phyloP scores from a whole-genome alignment of 192 early-diverging fungal species.

The Chytriomyces sp. region DNA sequence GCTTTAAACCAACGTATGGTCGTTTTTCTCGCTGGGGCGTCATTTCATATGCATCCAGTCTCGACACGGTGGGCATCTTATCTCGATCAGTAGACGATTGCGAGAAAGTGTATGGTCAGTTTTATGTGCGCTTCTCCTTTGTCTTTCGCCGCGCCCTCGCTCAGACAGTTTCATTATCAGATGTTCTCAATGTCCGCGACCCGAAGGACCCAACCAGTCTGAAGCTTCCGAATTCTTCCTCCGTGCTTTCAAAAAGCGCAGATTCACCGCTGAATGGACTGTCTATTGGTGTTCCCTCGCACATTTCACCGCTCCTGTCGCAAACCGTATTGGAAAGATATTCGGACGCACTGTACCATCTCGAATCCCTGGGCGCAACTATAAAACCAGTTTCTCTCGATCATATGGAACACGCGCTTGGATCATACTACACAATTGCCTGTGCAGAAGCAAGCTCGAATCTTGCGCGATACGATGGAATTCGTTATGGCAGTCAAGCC shows the following conservation, averaged over 20 bases:
- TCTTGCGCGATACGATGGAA: constrained; percentile 84
- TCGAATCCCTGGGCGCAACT: constrained; percentile 68
- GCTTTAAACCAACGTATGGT: constrained; percentile 94
- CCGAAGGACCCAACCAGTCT: constrained; percentile 70
- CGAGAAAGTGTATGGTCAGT: constrained; percentile 63
- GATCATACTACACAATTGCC: constrained; percentile 87
- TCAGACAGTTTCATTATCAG: constrained; percentile 33
- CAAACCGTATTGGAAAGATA: neutral
- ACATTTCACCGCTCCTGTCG: constrained; percentile 3
- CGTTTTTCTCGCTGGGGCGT: constrained; percentile 83
- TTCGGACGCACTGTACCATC: constrained; percentile 50
- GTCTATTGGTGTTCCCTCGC: constrained; percentile 65
- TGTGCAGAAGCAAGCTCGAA: constrained; percentile 92
- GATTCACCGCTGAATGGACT: constrained; percentile 44
- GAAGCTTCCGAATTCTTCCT: constrained; percentile 4
- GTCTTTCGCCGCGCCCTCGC: neutral
- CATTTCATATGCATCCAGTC: constrained; percentile 81
- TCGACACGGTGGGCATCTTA: constrained; percentile 89
- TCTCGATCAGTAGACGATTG: constrained; percentile 64
- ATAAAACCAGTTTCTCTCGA: constrained; percentile 75
- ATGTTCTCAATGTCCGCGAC: constrained; percentile 63
- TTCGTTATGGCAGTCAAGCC: constrained; percentile 70
- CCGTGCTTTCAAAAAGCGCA: constrained; percentile 7
- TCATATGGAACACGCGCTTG: constrained; percentile 70
- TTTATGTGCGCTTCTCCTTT: neutral